Evolutionary conservation across 345 rosid genomes (phyloP), one percentile per base, ranked within the genome.

Genomic region (Salix brachista): DNA sequence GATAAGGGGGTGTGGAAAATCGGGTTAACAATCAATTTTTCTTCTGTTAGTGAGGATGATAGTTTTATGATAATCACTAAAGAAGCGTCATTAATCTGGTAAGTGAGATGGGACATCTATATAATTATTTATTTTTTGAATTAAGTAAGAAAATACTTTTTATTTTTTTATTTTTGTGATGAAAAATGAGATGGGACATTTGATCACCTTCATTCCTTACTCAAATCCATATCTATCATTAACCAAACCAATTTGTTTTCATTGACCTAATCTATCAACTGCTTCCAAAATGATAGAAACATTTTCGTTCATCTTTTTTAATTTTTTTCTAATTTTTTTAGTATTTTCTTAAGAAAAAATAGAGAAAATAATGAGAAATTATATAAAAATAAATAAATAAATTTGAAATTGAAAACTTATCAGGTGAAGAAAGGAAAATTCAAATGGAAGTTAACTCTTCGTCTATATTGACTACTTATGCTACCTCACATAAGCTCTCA

Each of bases 241-340:
- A 80, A 85, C 83, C 77, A 66, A 79, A 77, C 83, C 46, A 76
- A 16, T 52, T 73, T 85, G 81, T 54, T 84, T 81, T 84, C 86
- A 58, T 79, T 56, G 81, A 89, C 83, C 84, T 85, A 76, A 83
- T 81, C 78, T 37, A n/a, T 23, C 88, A 82, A 82, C 79, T 11
- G 80, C 75, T 83, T 52, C 69, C 61, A 46, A 34, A 77, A 72
- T 37, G 60, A 61, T 34, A 37, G 65, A 3, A 21, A 37, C 69
- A 2, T 39, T 10, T 70, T n/a, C n/a, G 6, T 8, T 2, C 0
- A 23, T 9, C 52, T 13, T 10, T 65, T 19, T 17, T 3, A 50
- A 26, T 25, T 26, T 32, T 39, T 9, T 10, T 28, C 13, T 65
- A 23, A 2, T 25, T 30, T 10, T 34, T 12, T 41, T 41, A 41